Evolutionary conservation across 2,329 filamentous ascomycete genomes (phyloP), one percentile per base, ranked within the genome.

Genomic region (Curvularia sp.): DNA sequence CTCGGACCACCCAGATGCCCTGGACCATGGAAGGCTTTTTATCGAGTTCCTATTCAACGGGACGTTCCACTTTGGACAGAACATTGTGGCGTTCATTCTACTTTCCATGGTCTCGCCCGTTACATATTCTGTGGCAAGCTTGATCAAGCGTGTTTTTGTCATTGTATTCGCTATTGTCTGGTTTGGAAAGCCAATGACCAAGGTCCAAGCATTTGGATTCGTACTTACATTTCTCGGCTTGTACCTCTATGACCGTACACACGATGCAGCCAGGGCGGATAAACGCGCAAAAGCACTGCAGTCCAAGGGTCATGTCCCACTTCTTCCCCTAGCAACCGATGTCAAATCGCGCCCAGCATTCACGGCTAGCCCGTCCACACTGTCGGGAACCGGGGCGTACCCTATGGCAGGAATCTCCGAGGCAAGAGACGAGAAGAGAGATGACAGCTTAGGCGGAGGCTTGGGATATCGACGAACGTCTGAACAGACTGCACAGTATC

Each of bases 11-110:
- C 89, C 93, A 59, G 92, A 89, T 26, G 87, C 91, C 2, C 78
- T 87, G 54, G 86, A 88, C 59, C 86, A 88, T 69, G 85, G 85
- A 49, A 79, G 83, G 8, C 78, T 90, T 7, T 75, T 83, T 1
- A 72, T 96, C n/a, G 95, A 99, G 74, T 98, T 96, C 75, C 76
- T 98, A 51, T 98, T 99, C 84, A 99, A 99, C 76, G 95, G 95
- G 55, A 89, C 92, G 4, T 97, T 96, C 74, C 95, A 99, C 78
- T 99, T 98, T 77, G 91, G 88, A 15, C 95, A 99, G 73, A 97
- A 96, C 73, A 96, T 99, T 53, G 85, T 99, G 54, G 95, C 95
- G 0, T 99, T 99, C 74, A 83, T 97, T 22, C 84, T 99, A 5
- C 83, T 99, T 6, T 97, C 93, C 53, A 90, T 97, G 82, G 90